Evolutionary conservation across 441 rosid genomes (phyloP).

Genomic region (Oxalis stricta): DNA sequence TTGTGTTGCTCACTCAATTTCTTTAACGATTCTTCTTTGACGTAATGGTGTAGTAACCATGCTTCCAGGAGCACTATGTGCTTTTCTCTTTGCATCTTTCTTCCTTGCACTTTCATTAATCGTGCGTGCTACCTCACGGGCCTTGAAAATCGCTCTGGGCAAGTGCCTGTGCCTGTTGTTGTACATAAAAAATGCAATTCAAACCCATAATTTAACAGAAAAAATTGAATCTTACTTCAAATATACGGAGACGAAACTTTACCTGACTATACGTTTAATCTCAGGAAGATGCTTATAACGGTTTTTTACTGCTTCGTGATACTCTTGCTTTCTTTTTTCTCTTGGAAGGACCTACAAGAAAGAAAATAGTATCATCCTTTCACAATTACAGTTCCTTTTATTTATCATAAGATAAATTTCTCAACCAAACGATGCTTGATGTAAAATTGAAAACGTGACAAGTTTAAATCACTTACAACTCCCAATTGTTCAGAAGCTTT

Average conservation of each 20-base stretch:
- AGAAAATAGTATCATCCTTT: too few relatives aligned
- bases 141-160: conserved; percentile 80
- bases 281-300: conserved; percentile 89
- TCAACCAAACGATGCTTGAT: too few relatives aligned
- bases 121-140: conserved; percentile 28
- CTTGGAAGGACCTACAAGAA: conserved; percentile 65
- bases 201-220: too few relatives aligned
- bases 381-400: too few relatives aligned
- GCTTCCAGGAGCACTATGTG: conserved; percentile 85
- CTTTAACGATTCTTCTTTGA: conserved; percentile 63
- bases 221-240: too few relatives aligned
- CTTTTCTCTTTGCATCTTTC: conserved; percentile 67
- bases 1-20: conserved; percentile 69
- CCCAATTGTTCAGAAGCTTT: conserved; percentile 93
- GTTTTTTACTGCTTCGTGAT: conserved; percentile 68
- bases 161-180: conserved; percentile 82
- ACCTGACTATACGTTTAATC: conserved; percentile 86
- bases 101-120: conserved; percentile 50
- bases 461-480: conserved; percentile 50
- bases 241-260: too few relatives aligned
- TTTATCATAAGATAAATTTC: too few relatives aligned
- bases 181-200: too few relatives aligned
- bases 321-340: conserved; percentile 69
- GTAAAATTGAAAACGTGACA: too few relatives aligned
- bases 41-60: conserved; percentile 37